Percentiles rank a stretch among this genome's conserved stretches.
phyloP scores from a whole-genome alignment of 495 filamentous ascomycete genomes.

The Ascobolus immersus region DNA sequence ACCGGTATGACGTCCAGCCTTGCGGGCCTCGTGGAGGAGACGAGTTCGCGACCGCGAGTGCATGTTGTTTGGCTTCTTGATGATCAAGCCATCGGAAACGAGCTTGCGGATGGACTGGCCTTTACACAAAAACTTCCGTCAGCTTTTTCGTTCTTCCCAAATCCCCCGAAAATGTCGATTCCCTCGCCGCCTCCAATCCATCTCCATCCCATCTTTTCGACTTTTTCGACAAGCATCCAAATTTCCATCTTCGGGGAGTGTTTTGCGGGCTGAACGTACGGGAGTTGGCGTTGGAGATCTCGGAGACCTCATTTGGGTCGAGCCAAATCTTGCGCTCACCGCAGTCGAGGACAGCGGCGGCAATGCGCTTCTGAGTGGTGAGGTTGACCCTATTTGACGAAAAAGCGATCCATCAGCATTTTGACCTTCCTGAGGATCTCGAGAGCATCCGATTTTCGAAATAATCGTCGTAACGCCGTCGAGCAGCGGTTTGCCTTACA shows the following conservation, averaged over 20 bases:
- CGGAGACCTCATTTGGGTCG: constrained; percentile 95
- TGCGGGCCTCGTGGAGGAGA: constrained; percentile 65
- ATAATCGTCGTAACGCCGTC: no score
- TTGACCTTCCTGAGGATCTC: no score
- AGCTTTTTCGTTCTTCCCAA: no score
- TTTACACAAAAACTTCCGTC: no score
- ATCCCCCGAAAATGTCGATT: no score
- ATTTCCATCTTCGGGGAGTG: no score
- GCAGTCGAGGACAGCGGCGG: constrained; percentile 89
- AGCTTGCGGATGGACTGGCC: constrained; percentile 97
- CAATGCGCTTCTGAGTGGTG: constrained; percentile 98
- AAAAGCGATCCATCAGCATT: no score
- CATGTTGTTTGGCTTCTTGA: constrained; percentile 98
- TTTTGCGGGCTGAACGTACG: constrained; percentile 29
- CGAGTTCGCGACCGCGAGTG: constrained; percentile 91
- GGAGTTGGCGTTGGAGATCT: constrained; percentile 99
- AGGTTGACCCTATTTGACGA: constrained; percentile 89
- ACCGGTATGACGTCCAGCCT: constrained; percentile 85
- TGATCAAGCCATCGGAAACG: constrained; percentile 98
- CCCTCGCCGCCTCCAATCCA: no score
- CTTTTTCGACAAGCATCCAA: no score
- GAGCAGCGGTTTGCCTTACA: no score
- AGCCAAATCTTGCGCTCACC: constrained; percentile 99
- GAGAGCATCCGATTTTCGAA: no score
- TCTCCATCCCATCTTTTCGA: no score